Evolutionary conservation across 176 grass and related monocot species (phyloP).

Genomic region (Ananas comosus): DNA sequence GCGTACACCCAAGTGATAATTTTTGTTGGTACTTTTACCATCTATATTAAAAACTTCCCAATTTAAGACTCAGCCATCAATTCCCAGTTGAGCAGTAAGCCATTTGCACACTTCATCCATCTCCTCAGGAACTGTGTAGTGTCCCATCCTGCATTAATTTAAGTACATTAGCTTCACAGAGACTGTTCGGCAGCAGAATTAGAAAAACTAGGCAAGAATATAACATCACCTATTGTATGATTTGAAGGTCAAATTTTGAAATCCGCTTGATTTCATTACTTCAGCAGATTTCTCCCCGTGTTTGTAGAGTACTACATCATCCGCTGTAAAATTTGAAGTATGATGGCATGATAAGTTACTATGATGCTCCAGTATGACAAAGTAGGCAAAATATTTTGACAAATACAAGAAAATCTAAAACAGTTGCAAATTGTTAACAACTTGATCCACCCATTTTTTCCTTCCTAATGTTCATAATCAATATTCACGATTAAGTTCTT

Average conservation of each 20-base stretch:
- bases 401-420: too few species aligned
- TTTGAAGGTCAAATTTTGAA: constrained; percentile 72
- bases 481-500: too few species aligned
- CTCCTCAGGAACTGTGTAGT: constrained; percentile 86
- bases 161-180: constrained; percentile 9
- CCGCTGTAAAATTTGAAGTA: constrained; percentile 33
- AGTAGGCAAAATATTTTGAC: too few species aligned
- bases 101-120: constrained; percentile 90
- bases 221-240: constrained; percentile 57
- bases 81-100: constrained; percentile 40
- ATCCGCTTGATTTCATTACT: constrained; percentile 60
- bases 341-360: too few species aligned
- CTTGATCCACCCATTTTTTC: too few species aligned
- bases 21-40: too few species aligned
- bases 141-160: constrained; percentile 58
- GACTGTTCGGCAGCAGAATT: not conserved
- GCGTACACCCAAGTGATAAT: too few species aligned
- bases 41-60: too few species aligned
- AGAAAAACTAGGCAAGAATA: not conserved
- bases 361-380: too few species aligned
- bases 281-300: constrained; percentile 81
- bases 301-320: constrained; percentile 77
- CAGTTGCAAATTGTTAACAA: too few species aligned
- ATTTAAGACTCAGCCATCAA: constrained; percentile 13
- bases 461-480: too few species aligned